Evolutionary conservation across 2,329 filamentous ascomycete species (phyloP), one percentile per base, ranked within the genome.

Genomic region (Calonectria naviculata): DNA sequence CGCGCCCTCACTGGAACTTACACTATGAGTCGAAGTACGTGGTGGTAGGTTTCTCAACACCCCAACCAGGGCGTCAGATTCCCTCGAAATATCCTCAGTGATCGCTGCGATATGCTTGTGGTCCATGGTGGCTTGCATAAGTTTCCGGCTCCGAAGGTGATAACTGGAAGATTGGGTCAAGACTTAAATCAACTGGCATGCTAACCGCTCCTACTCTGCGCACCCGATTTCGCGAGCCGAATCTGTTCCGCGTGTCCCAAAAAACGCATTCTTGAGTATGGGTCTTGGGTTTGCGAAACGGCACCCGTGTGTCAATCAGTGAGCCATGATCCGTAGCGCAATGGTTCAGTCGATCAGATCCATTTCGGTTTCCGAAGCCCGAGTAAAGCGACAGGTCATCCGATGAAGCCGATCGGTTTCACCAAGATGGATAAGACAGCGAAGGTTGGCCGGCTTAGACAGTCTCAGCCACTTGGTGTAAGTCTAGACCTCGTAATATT

Each of bases 91-190:
- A 5, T 67, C 42, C 6, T 52, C 41, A 26, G 74, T 44, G 36
- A 74, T 19, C 19, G 67, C 28, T 8, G 56, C 38, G 41, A 75
- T 71, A 15, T 70, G 61, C 38, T 54, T 52, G 54, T 61, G 28
- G 15, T 67, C 63, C 74, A 75, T 74, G 65, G 29, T 29, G 28
- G 36, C 61, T 70, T 52, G 61, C 71, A 29, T 70, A 65, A 61
- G 61, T 29, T 19, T 49, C 34, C 47, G 15, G 19, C 15, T 36
- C 19, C 36, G 6, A 26, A 46, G 44, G n/a, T n/a, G n/a, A 42
- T 34, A 24, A 54, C 46, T 67, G 65, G 47, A 56, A 26, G 31
- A 41, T 19, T n/a, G 38, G 31, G 17, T 42, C 26, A 26, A n/a
- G 21, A 58, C 42, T 71, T 54, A 66, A 66, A 66, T 56, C 54